Conservation (phyloP, 164 flowering plant species). For the Piper betle region DNA sequence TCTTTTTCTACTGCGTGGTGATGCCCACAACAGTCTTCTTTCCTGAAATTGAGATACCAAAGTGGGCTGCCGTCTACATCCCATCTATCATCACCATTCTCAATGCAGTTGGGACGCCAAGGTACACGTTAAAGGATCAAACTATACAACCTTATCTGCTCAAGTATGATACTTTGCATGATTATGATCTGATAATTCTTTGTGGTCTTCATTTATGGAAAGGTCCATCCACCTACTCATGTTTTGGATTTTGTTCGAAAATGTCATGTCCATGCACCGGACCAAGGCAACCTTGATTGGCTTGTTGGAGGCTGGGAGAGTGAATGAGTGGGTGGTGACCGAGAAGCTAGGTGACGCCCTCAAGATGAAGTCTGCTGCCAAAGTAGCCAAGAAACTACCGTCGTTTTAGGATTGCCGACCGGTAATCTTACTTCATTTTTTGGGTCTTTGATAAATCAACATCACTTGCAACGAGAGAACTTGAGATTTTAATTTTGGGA, state of each 20-base stretch:
- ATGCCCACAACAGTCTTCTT: constrained; percentile 71
- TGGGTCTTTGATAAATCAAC: too few species aligned
- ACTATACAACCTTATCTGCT: not conserved
- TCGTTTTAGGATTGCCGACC: constrained; percentile 36
- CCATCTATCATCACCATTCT: constrained; percentile 82
- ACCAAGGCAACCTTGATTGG: constrained; percentile 92
- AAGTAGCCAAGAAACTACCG: constrained; percentile 28
- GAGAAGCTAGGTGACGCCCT: constrained; percentile 79
- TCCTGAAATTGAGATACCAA: constrained; percentile 86
- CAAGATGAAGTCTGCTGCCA: constrained; percentile 28
- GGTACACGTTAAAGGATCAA: constrained; percentile 19
- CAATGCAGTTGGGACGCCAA: constrained; percentile 93
- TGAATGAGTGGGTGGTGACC: constrained; percentile 96
- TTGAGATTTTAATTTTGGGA: not conserved
- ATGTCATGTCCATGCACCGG: constrained; percentile 96
- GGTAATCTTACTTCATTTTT: constrained; percentile 22
- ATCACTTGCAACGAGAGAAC: not conserved
- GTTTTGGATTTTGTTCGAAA: constrained; percentile 95
- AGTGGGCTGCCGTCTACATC: constrained; percentile 89
- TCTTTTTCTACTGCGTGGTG: constrained; percentile 75
- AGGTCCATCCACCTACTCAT: constrained; percentile 85
- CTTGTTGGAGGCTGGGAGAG: constrained; percentile 73
- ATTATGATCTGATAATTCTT: too few species aligned
- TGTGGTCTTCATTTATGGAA: too few species aligned
- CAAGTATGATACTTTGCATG: too few species aligned